A percentile compares a stretch with the other conserved stretches of the same genome.
These are phyloP conservation scores for Epichloe brachyelytri DNA, from an alignment of 2,329 filamentous ascomycete genomes.

Conservation along the genomic window DNA sequence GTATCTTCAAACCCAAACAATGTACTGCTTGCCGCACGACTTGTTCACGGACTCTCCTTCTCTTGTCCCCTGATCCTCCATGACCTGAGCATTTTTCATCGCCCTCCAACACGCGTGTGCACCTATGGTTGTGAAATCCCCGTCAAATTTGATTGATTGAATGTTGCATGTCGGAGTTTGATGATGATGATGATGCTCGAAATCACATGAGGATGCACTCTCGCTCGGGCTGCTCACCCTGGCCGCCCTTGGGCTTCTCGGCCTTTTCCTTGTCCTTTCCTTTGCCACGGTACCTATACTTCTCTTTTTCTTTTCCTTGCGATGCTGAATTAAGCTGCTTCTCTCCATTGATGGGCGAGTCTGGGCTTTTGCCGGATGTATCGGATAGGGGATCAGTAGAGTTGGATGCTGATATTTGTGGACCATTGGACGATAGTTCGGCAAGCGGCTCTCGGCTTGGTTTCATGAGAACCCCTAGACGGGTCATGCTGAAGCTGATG, in stretches of 20 bases:
- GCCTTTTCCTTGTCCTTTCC: conserved; percentile 27
- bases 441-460: conserved; percentile 33
- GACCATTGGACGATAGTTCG: conserved; percentile 11
- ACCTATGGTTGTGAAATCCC: not conserved
- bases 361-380: conserved; percentile 8
- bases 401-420: conserved; percentile 15
- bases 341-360: conserved; percentile 12
- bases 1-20: not conserved
- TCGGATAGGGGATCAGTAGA: conserved; percentile 15
- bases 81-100: too few species aligned
- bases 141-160: too few species aligned
- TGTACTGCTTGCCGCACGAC: not conserved
- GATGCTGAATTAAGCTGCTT: conserved; percentile 4
- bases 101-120: not conserved
- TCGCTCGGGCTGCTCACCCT: conserved; percentile 27
- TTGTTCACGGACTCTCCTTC: not conserved
- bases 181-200: not conserved
- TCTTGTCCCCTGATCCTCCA: not conserved
- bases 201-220: conserved; percentile 35
- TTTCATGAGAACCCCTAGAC: conserved; percentile 38
- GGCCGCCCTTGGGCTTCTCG: conserved; percentile 21
- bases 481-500: conserved; percentile 43
- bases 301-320: conserved; percentile 13
- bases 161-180: too few species aligned
- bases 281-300: conserved; percentile 19